These are phyloP conservation scores for Amanita muscaria DNA, from an alignment of 768 basidiomycete species.

Conservation along the genomic window DNA sequence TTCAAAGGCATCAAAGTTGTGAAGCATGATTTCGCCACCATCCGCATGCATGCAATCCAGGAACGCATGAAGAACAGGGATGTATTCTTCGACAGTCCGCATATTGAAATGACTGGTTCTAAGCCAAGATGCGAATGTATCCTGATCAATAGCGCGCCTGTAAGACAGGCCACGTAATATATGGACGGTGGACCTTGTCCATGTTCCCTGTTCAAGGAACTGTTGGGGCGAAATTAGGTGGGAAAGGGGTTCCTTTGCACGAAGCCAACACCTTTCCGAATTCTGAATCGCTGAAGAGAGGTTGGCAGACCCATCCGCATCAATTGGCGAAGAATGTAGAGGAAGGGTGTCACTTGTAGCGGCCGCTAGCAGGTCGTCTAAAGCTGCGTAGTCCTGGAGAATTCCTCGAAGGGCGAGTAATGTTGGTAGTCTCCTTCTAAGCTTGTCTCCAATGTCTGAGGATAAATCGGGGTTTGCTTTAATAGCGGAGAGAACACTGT, in stretches of 20 bases:
- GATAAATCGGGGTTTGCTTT: constrained; percentile 4
- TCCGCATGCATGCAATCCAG: constrained; percentile 27
- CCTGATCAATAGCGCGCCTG: constrained; percentile 18
- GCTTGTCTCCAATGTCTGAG: constrained; percentile 12
- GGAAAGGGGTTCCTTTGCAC: constrained; percentile 11
- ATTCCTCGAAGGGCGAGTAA: constrained; percentile 29
- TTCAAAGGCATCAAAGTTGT: not conserved
- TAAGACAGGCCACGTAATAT: constrained; percentile 40
- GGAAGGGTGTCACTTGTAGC: constrained; percentile 33
- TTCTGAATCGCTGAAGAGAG: constrained; percentile 14
- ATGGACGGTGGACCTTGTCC: constrained; percentile 35
- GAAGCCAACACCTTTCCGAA: constrained; percentile 28
- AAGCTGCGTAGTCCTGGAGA: constrained; percentile 25
- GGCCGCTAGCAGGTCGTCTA: constrained; percentile 42
- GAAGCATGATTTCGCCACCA: constrained; percentile 6
- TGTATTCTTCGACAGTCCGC: constrained; percentile 22
- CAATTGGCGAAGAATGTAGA: constrained; percentile 7
- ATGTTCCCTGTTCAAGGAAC: constrained; percentile 33
- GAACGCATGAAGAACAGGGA: constrained; percentile 35
- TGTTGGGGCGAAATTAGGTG: constrained; percentile 20
- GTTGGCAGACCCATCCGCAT: constrained; percentile 10
- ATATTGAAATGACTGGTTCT: constrained; percentile 18
- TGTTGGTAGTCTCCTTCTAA: constrained; percentile 24
- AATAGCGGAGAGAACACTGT: constrained; percentile 29
- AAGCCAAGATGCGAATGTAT: constrained; percentile 33